Evolutionary conservation across 148 eudicot genomes (phyloP).

Genomic region (Rheum nobile): DNA sequence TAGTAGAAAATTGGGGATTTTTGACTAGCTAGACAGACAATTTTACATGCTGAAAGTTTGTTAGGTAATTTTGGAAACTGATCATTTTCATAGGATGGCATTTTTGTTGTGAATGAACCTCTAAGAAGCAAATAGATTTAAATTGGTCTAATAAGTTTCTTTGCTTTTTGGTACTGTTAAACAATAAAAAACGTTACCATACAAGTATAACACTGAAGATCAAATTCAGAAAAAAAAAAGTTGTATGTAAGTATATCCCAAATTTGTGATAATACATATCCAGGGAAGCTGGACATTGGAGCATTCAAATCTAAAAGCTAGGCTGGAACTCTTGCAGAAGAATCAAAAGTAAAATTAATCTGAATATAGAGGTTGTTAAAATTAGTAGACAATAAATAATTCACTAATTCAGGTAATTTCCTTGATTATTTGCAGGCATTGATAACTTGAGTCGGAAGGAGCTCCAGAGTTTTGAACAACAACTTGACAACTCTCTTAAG

Average conservation of each 20-base stretch:
- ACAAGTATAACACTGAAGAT: too few species aligned
- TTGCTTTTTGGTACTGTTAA: too few species aligned
- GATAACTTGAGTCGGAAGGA: too few species aligned
- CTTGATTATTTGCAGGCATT: constrained; percentile 32
- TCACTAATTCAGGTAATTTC: neutral
- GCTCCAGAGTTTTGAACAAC: too few species aligned
- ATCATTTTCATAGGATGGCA: neutral
- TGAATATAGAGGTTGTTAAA: neutral
- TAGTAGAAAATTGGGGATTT: neutral
- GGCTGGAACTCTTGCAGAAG: constrained; percentile 60
- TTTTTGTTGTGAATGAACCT: neutral
- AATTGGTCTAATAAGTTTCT: too few species aligned
- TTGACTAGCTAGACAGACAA: neutral
- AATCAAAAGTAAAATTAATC: constrained; percentile 35
- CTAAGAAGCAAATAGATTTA: too few species aligned
- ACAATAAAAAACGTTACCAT: too few species aligned
- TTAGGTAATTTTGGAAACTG: neutral
- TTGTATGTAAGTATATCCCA: neutral
- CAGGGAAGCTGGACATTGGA: constrained; percentile 77
- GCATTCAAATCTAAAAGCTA: constrained; percentile 71
- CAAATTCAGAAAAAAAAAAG: too few species aligned
- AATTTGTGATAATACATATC: neutral
- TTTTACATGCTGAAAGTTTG: neutral
- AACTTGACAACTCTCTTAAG: too few species aligned
- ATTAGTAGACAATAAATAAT: neutral